Evolutionary conservation across 2,329 filamentous ascomycete genomes (phyloP).

Genomic region (Penicillium sp.): DNA sequence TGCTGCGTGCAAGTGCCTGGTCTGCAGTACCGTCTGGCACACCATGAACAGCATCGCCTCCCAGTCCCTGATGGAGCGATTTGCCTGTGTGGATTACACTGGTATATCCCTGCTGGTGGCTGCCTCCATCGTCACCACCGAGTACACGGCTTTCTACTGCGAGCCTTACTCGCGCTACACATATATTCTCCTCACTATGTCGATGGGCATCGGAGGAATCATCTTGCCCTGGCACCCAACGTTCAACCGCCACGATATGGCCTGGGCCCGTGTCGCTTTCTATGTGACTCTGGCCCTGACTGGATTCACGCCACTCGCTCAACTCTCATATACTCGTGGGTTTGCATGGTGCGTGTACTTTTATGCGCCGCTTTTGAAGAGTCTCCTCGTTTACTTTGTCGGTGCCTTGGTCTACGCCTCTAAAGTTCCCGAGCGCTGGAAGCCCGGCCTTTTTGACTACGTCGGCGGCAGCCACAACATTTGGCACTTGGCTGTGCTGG

Average conservation of each 20-base stretch:
- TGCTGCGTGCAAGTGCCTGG: slow-evolving; percentile 89
- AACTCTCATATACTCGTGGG: slow-evolving; percentile 79
- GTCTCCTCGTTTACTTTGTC: slow-evolving; percentile 79
- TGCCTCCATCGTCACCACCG: slow-evolving; percentile 95
- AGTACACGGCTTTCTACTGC: slow-evolving; percentile 99
- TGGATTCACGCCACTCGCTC: slow-evolving; percentile 84
- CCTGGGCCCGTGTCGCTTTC: slow-evolving; percentile 89
- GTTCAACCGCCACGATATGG: slow-evolving; percentile 92
- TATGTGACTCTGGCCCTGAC: slow-evolving; percentile 86
- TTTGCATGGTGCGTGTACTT: slow-evolving; percentile 83
- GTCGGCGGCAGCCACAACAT: slow-evolving; percentile 94
- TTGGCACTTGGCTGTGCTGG: slow-evolving; percentile 93
- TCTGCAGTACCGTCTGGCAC: slow-evolving; percentile 97
- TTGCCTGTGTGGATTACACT: slow-evolving; percentile 97
- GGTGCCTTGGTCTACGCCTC: slow-evolving; percentile 89
- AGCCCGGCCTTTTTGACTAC: slow-evolving; percentile 92
- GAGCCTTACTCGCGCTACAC: slow-evolving; percentile 83
- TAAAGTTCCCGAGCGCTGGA: slow-evolving; percentile 91
- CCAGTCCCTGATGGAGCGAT: slow-evolving; percentile 85
- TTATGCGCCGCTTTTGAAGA: slow-evolving; percentile 86
- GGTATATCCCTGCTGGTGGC: slow-evolving; percentile 92
- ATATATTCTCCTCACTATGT: slow-evolving; percentile 81
- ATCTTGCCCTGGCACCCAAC: slow-evolving; percentile 94
- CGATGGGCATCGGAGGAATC: slow-evolving; percentile 82
- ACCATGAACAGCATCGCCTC: slow-evolving; percentile 98